These are phyloP conservation scores for Nigrospora osmanthi DNA, from an alignment of 2,329 filamentous ascomycete species.

Conservation along the genomic window DNA sequence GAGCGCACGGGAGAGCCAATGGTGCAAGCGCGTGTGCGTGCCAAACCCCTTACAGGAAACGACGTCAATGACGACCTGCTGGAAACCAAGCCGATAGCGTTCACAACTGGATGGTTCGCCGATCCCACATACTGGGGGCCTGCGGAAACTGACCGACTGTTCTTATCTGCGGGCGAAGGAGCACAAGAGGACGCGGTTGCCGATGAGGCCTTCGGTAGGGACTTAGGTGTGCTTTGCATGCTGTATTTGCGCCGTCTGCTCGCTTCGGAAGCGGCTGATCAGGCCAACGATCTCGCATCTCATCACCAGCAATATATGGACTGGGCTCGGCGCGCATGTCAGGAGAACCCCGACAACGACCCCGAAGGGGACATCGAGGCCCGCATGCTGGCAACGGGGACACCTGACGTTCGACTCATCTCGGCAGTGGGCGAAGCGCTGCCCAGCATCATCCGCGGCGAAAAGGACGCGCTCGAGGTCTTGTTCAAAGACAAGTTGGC, in stretches of 20 bases:
- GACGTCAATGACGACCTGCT: neutral
- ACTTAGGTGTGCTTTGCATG: neutral
- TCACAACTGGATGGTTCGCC: neutral
- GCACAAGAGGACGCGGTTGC: neutral
- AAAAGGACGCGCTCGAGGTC: slow-evolving; percentile 2
- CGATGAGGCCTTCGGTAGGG: neutral
- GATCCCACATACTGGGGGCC: neutral
- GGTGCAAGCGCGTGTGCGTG: neutral
- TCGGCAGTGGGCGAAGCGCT: neutral
- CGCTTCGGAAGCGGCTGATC: neutral
- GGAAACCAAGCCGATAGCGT: neutral
- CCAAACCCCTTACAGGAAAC: neutral
- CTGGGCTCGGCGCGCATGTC: neutral
- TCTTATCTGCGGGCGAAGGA: neutral
- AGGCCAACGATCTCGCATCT: neutral
- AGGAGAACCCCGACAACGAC: neutral
- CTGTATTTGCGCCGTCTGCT: neutral
- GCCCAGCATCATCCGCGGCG: neutral
- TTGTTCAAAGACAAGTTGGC: slow-evolving; percentile 1
- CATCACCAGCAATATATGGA: neutral
- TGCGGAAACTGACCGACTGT: neutral
- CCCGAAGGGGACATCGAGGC: neutral
- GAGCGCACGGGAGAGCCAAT: neutral
- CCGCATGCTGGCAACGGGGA: neutral
- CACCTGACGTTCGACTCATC: neutral